Evolutionary conservation across 176 grass and related monocot genomes (phyloP).

Genomic region (Rhynchospora breviuscula): DNA sequence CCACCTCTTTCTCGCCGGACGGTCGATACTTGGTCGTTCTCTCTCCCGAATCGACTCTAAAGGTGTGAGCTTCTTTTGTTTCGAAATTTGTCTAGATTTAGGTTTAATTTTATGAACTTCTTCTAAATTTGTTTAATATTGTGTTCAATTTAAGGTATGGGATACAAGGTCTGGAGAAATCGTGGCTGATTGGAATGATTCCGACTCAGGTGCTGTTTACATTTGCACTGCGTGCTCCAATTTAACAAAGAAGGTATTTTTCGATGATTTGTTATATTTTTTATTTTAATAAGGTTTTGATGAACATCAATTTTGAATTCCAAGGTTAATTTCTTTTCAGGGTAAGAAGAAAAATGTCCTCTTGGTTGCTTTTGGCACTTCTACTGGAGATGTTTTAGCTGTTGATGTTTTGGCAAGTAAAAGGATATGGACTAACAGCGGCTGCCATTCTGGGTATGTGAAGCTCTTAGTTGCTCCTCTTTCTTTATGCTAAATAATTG

Average conservation of each 20-base stretch:
- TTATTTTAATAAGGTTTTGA: not conserved
- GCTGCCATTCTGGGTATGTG: slow-evolving; percentile 35
- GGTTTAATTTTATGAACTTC: not conserved
- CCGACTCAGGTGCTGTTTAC: slow-evolving; percentile 22
- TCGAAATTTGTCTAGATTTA: not conserved
- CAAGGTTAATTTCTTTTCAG: slow-evolving; percentile 11
- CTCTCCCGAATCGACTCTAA: slow-evolving; percentile 6
- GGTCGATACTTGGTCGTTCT: slow-evolving; percentile 11
- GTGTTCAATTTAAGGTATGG: slow-evolving; percentile 16
- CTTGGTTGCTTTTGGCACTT: slow-evolving; percentile 41
- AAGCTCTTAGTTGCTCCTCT: not conserved
- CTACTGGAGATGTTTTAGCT: slow-evolving; percentile 37
- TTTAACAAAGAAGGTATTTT: slow-evolving; percentile 38
- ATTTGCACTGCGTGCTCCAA: slow-evolving; percentile 36
- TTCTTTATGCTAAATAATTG: not conserved
- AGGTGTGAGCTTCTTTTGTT: not conserved
- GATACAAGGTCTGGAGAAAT: slow-evolving; percentile 20
- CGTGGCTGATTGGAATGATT: slow-evolving; percentile 2
- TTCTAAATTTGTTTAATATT: not conserved
- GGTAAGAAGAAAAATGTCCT: slow-evolving; percentile 31
- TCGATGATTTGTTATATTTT: not conserved
- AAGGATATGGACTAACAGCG: slow-evolving; percentile 29
- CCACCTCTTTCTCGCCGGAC: slow-evolving; percentile 19
- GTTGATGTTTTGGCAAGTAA: slow-evolving; percentile 31
- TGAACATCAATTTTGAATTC: slow-evolving; percentile 23